Base-by-base conservation (phyloP, 192 early-diverging fungal genomes). In the Backusella westeae region DNA sequence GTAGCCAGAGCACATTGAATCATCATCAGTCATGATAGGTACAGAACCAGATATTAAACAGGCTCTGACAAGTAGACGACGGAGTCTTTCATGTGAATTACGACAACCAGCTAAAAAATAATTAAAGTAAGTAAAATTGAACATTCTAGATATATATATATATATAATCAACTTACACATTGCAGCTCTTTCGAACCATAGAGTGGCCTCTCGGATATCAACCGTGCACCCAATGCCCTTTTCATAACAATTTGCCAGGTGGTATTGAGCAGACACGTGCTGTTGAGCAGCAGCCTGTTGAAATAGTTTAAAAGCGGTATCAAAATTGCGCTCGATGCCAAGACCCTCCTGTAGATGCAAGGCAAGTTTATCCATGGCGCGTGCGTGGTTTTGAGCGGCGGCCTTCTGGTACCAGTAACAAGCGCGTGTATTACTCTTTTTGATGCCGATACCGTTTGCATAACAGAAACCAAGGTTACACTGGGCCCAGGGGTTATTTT, bases 391-490 rank as follows among this genome's bases (percentile, higher is more conserved):
- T 70, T 89, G 85, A 6, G 78, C 63, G 34, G 91, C 91, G 2
- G 91, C 90, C 42, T 83, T 59, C 35, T 75, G 67, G 75, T 90
- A 92, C 81, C 85, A 92, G 56, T 84, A 79, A 29, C 89, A 77
- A 0, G 91, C 91, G 38, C 85, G 78, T 34, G 46, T 71, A 71
- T 86, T 79, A 65, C 86, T 83, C 68, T 87, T 76, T 26, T 79
- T 81, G 9, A 92, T 87, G 19, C 94, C 94, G 59, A 93, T 85
- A 19, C 92, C 94, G 74, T 89, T 92, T 56, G 90, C 89, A 72
- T 91, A 88, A 75, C 93, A 95, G 74, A 87, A 92, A 0, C 91
- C 95, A 19, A 94, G 86, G 78, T 94, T 95, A 83, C 91, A 94
- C 69, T 95, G 92, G 19, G 94, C 94, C 91, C 91, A 91, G 14